Conservation (phyloP, 257 asterid genomes). For the Solanum chiquidenum region DNA sequence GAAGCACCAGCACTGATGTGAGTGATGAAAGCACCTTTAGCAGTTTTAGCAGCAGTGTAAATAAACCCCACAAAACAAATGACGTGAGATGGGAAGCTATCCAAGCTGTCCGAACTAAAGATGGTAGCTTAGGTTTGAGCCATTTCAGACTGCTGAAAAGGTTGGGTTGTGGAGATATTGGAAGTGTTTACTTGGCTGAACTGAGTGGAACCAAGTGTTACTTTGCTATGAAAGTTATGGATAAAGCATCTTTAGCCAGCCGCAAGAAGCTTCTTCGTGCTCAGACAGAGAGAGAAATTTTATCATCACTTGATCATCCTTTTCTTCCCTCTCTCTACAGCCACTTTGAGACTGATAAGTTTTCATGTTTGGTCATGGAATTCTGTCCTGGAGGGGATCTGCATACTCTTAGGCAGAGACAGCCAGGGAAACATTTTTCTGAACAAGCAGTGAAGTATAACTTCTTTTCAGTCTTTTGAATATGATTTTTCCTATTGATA, state of each 20-base stretch:
- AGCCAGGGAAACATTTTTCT: constrained; percentile 59
- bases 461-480: neutral
- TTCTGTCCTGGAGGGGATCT: constrained; percentile 78
- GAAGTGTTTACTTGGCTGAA: constrained; percentile 73
- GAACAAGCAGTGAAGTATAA: constrained; percentile 64
- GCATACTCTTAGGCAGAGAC: constrained; percentile 62
- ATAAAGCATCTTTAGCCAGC: constrained; percentile 71
- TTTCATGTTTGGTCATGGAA: constrained; percentile 76
- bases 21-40: constrained; percentile 30
- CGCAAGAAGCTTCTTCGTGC: constrained; percentile 73
- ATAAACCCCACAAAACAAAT: constrained; percentile 69
- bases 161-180: constrained; percentile 82
- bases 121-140: constrained; percentile 57
- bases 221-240: constrained; percentile 82
- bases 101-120: constrained; percentile 44
- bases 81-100: constrained; percentile 76
- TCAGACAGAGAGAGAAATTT: constrained; percentile 73
- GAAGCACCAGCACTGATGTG: constrained; percentile 25
- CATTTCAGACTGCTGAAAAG: constrained; percentile 64
- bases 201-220: constrained; percentile 50
- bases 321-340: constrained; percentile 64
- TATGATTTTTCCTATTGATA: neutral
- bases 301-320: constrained; percentile 68
- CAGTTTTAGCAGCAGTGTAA: constrained; percentile 23
- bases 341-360: constrained; percentile 66